Base-by-base conservation (phyloP, 495 filamentous ascomycete genomes). In the Mytilinidion resinicola region DNA sequence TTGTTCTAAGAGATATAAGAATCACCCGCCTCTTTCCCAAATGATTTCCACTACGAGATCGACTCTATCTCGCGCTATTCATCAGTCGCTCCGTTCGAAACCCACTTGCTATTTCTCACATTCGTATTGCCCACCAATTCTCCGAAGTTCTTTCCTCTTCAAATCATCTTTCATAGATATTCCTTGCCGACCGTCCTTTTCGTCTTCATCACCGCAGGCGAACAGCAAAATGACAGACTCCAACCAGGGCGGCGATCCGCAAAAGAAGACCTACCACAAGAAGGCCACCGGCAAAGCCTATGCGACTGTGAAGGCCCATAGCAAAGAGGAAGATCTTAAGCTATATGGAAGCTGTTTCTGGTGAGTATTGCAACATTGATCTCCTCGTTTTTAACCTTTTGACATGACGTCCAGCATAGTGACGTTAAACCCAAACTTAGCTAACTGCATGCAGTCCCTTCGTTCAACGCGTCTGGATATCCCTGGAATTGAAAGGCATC, bases 381-480 rank as follows among this genome's bases (percentile, higher is more conserved):
- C 44, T 57, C 59, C 10, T 42, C 14, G 41, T 43, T 25, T 39
- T 41, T 17, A 50, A 34, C 1, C 21, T 11, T 17, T 34, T 4
- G 7, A 39, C 34, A 51, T 30, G 44, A 42, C 11, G 25, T 3
- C 15, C n/a, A 36, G 21, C 30, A 51, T 15, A 12, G 52, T 57
- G 53, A 61, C 57, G 53, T 61, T 53, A 59, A 34, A 3, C 25
- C 33, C 20, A 15, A 33, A n/a, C 49, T n/a, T 20, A 4, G 51
- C 51, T 62, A 49, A 59, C 56, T 9, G 11, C 20, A 17, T 25
- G 21, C 53, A 84, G 80, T 67, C 84, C 85, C 4, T 96, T 96
- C 70, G 90, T 93, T 1, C 91, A 96, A 72, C 85, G 92, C 11
- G 90, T 96, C 17, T 97, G 92, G 92, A 95, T 97, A 61, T 85